Percentiles rank a stretch among this genome's conserved stretches.
phyloP scores from a whole-genome alignment of 176 grass and related monocot species.

The Stipa capillata region DNA sequence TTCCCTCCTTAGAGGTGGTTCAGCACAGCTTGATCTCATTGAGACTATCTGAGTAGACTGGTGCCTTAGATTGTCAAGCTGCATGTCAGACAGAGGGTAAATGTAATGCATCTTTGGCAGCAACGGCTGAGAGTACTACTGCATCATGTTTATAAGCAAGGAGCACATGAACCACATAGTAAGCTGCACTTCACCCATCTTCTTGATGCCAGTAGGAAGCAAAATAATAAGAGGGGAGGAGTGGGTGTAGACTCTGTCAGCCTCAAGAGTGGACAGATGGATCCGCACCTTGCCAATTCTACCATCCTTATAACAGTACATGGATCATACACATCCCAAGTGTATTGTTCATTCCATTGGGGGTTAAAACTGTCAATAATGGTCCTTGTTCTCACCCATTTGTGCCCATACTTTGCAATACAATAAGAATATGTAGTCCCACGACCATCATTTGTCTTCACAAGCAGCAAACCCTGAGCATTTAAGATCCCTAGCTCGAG shows the following conservation, averaged over 20 bases:
- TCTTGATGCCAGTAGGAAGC: constrained; percentile 51
- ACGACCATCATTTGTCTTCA: constrained; percentile 63
- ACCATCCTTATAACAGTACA: constrained; percentile 50
- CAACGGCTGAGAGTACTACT: constrained; percentile 51
- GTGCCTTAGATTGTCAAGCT: constrained; percentile 53
- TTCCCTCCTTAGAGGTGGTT: constrained; percentile 60
- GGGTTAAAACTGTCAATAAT: constrained; percentile 51
- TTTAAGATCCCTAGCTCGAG: constrained; percentile 58
- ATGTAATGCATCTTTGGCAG: constrained; percentile 73
- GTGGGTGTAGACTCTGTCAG: constrained; percentile 47
- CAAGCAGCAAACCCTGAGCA: constrained; percentile 46
- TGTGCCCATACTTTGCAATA: constrained; percentile 66
- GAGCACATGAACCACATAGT: constrained; percentile 59
- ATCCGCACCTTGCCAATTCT: constrained; percentile 68
- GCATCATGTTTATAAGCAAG: constrained; percentile 50
- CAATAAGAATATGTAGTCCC: constrained; percentile 60
- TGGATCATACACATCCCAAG: constrained; percentile 70
- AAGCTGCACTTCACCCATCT: constrained; percentile 69
- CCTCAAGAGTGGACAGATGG: constrained; percentile 56
- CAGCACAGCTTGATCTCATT: constrained; percentile 40
- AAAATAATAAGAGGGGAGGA: constrained; percentile 50
- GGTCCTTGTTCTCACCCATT: constrained; percentile 60
- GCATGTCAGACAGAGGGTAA: constrained; percentile 47
- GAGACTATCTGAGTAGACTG: constrained; percentile 63
- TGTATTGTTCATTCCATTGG: constrained; percentile 72